Percentiles rank a stretch among this genome's conserved stretches.
phyloP scores from a whole-genome alignment of 2,329 filamentous ascomycete genomes.

The Penicillium sp. region DNA sequence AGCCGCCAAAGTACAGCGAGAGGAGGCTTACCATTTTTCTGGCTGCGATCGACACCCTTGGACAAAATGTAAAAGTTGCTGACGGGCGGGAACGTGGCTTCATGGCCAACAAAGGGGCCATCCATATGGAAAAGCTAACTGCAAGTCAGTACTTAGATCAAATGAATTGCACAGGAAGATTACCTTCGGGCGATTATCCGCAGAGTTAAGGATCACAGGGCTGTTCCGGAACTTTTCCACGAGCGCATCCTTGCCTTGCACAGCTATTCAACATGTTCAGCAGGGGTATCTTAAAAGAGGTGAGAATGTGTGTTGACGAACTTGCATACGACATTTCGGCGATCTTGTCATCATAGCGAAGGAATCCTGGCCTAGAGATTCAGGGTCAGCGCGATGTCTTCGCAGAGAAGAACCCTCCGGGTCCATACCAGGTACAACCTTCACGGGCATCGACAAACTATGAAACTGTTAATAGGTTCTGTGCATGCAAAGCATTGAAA shows the following conservation, averaged over 20 bases:
- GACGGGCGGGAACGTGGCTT: slow-evolving; percentile 9
- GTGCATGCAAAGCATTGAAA: background rate
- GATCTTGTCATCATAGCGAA: slow-evolving; percentile 67
- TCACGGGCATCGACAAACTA: slow-evolving; percentile 70
- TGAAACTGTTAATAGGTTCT: slow-evolving; percentile 6
- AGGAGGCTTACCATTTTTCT: slow-evolving; percentile 7
- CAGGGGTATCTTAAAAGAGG: background rate
- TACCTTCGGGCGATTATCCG: slow-evolving; percentile 81
- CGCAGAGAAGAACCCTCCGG: background rate
- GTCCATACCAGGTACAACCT: slow-evolving; percentile 64
- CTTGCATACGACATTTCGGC: slow-evolving; percentile 95
- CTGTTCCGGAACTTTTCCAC: slow-evolving; percentile 97
- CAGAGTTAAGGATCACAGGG: slow-evolving; percentile 85
- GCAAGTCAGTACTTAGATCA: slow-evolving; percentile 24
- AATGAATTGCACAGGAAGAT: slow-evolving; percentile 9
- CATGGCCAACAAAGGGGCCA: slow-evolving; percentile 6
- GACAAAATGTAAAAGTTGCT: slow-evolving; percentile 14
- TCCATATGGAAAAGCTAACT: slow-evolving; percentile 55
- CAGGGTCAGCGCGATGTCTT: background rate
- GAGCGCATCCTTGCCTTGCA: slow-evolving; percentile 87
- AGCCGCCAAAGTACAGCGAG: background rate
- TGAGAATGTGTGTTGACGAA: slow-evolving; percentile 45
- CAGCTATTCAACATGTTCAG: slow-evolving; percentile 54
- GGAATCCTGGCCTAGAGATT: slow-evolving; percentile 65
- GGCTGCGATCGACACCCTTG: slow-evolving; percentile 10